Base-by-base conservation (phyloP, 2,329 filamentous ascomycete genomes). In the Alternaria gaisen region DNA sequence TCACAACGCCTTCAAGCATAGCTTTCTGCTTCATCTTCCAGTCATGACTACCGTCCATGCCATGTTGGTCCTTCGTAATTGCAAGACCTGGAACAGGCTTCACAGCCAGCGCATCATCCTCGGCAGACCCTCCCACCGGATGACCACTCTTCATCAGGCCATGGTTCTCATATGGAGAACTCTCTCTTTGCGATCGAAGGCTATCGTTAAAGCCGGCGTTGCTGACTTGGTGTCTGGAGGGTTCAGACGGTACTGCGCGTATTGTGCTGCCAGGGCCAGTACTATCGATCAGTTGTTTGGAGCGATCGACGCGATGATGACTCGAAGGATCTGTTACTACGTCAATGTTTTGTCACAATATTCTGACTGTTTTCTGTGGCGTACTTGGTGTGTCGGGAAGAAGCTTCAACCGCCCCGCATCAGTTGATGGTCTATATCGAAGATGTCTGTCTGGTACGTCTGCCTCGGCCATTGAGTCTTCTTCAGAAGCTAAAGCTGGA, bases 391-490 rank as follows among this genome's bases (percentile, higher is more conserved):
- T 40, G 16, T 43, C 32, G 28, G 58, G 56, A 24, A 64, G 58
- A 32, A 58, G 36, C 18, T 56, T 61, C 4, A 53, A 50, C 16
- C 44, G 56, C 9, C 32, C 55, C 1, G 28, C 20, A 56, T 65
- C 47, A 30, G 59, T 44, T 32, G 62, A 56, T 36, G 50, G 42
- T 22, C 65, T 64, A 36, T 67, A 70, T 3, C 48, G 61, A 7
- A 72, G 68, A 38, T 76, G 76, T 2, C 72, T 66, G 43, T 77
- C 72, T 9, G 74, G 73, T 10, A 77, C 64, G 50, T 74, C 87
- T 71, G 90, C 50, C 38, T 64, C 52, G 28, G 61, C 60, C 22
- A 58, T 38, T 14, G 56, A 24, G n/a, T 63, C 54, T 10, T 58
- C 48, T 41, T 50, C 56, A 10, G 67, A 50, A 22, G 68, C 64